Evolutionary conservation across 768 basidiomycete genomes (phyloP).

Genomic region (Suillus fuscotomentosus): DNA sequence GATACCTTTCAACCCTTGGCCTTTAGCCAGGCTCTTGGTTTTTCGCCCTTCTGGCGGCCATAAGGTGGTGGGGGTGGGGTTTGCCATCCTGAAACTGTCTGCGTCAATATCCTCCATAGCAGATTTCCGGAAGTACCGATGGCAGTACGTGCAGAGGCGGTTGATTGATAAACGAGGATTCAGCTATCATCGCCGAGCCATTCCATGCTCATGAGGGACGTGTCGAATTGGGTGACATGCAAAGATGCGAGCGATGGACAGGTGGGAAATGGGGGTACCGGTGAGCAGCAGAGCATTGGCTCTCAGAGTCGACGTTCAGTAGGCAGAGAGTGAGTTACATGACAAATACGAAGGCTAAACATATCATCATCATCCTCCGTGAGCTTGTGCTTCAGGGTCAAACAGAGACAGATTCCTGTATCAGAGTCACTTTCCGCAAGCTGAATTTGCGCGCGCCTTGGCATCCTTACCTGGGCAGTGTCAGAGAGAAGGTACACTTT

Average conservation of each 20-base stretch:
- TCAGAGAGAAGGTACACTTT: conserved; percentile 82
- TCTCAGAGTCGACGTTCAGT: conserved; percentile 35
- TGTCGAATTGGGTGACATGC: conserved; percentile 78
- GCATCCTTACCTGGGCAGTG: conserved; percentile 37
- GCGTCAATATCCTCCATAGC: too few relatives aligned
- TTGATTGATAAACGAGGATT: too few relatives aligned
- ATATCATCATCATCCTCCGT: conserved; percentile 34
- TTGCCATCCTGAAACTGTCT: conserved; percentile 60
- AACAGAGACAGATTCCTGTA: conserved; percentile 30
- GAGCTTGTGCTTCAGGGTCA: conserved; percentile 49
- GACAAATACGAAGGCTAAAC: not conserved
- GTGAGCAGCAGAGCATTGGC: conserved; percentile 69
- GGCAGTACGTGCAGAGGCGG: too few relatives aligned
- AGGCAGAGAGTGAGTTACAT: conserved; percentile 16
- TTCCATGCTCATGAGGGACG: conserved; percentile 72
- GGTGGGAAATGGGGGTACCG: conserved; percentile 69
- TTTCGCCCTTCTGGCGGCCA: conserved; percentile 84
- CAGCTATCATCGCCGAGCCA: conserved; percentile 90
- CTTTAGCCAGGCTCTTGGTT: conserved; percentile 65
- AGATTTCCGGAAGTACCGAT: too few relatives aligned
- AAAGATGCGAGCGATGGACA: conserved; percentile 56
- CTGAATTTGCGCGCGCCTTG: conserved; percentile 64
- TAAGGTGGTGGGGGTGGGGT: conserved; percentile 65
- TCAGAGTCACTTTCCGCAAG: conserved; percentile 43
- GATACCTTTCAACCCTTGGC: conserved; percentile 62